Evolutionary conservation across 768 basidiomycete species (phyloP), one percentile per base, ranked within the genome.

Genomic region (Pulveroboletus sp.): DNA sequence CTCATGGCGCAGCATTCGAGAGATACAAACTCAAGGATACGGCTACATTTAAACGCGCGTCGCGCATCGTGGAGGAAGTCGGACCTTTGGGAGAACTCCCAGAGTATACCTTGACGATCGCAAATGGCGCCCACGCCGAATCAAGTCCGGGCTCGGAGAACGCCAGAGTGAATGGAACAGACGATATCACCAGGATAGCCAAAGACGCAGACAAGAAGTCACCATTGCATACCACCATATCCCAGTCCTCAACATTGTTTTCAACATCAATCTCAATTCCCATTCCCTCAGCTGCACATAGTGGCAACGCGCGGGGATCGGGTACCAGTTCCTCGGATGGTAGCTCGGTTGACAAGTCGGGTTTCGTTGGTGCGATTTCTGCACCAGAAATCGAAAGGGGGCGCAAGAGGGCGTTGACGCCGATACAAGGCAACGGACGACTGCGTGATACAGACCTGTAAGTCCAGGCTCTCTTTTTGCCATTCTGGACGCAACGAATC

Each of bases 391-490:
- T 64, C 11, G 72, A 74, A 46, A 70, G 83, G 17, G 83, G 83
- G 3, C 71, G 83, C 39, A 77, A 77, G 53, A 71, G 76, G 18
- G 70, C 71, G 9, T 69, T 76, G 56, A 82, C 82, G 15, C 80
- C 83, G 9, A 67, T 82, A 15, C 77, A 80, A 47, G 75, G 75
- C 18, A 75, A 79, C 57, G 73, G 71, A 2, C 63, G 51, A 6
- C 11, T 42, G 32, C 40, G 51, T 8, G 68, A 76, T 24, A 61
- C 68, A 12, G 72, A 80, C 57, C 75, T 77, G 83, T 82, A 53
- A 54, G 77, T 57, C 1, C 5, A 8, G 21, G 17, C 4, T 8
- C 8, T 12, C 12, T 15, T 36, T 39, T 35, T 0, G 3, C n/a
- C 7, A 27, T 12, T 3, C 1, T n/a, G 5, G 35, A 30, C 24